These are phyloP conservation scores for Saccharomycopsis selenospora DNA, from an alignment of 805 yeast species.

Conservation along the genomic window DNA sequence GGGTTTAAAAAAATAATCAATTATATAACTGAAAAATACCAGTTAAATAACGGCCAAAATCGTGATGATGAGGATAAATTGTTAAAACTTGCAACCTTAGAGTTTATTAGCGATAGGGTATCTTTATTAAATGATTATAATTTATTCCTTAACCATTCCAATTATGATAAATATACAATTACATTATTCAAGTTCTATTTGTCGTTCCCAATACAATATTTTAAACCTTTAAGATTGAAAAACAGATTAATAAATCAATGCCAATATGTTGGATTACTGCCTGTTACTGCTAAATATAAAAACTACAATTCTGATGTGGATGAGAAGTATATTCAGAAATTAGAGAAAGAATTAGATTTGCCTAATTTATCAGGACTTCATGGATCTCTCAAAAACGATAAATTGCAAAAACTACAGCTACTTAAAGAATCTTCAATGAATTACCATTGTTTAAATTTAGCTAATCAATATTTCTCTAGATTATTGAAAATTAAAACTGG, in stretches of 20 bases:
- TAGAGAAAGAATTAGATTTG: constrained; percentile 14
- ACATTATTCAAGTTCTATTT: constrained; percentile 43
- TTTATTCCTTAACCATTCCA: constrained; percentile 42
- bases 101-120: constrained; percentile 11
- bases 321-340: constrained; percentile 1
- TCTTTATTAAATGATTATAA: constrained; percentile 9
- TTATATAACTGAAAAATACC: constrained; percentile 7
- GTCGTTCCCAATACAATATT: constrained; percentile 72
- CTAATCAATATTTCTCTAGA: constrained; percentile 5
- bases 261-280: constrained; percentile 5
- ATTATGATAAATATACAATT: constrained; percentile 56
- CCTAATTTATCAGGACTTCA: constrained; percentile 9
- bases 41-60: not conserved
- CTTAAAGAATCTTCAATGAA: constrained; percentile 14
- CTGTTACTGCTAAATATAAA: not conserved
- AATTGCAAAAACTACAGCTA: constrained; percentile 5
- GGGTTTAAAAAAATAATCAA: constrained; percentile 13
- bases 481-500: not conserved
- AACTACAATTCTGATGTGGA: not conserved
- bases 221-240: constrained; percentile 40
- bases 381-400: constrained; percentile 3
- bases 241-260: not conserved
- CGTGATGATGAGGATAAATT: constrained; percentile 2
- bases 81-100: constrained; percentile 5
- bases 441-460: constrained; percentile 7